These are phyloP conservation scores for Auxenochlorella pyrenoidosa DNA, from an alignment of 139 green algal genomes.

Conservation along the genomic window DNA sequence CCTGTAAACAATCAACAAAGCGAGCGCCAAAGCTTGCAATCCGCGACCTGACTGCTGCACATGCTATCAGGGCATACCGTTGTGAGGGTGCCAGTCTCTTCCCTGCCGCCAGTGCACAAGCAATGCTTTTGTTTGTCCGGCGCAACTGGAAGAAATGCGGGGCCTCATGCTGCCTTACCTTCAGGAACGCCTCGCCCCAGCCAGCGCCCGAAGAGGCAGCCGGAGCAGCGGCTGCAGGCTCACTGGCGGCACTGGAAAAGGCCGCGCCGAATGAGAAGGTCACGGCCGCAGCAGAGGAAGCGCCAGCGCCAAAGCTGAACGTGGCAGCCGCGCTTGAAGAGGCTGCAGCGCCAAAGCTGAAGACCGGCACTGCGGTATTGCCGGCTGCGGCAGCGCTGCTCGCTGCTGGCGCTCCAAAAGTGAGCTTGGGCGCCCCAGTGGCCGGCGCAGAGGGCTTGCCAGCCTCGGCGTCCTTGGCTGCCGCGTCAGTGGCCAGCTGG, in stretches of 20 bases:
- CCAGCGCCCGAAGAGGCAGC: constrained; percentile 4
- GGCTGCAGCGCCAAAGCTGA: neutral
- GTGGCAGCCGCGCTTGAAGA: neutral
- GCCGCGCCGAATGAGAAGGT: neutral
- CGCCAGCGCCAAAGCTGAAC: constrained; percentile 17
- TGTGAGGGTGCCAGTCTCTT: neutral
- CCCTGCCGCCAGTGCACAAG: too few species aligned
- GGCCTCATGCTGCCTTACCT: neutral
- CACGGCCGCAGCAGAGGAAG: neutral
- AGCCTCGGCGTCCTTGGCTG: constrained; percentile 15
- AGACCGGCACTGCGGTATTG: neutral
- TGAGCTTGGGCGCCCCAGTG: constrained; percentile 6
- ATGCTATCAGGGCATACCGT: neutral
- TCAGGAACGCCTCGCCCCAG: constrained; percentile 40
- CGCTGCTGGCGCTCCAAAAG: neutral
- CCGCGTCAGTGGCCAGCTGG: neutral
- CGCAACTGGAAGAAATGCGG: too few species aligned
- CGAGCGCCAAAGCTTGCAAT: neutral
- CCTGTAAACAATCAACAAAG: too few species aligned
- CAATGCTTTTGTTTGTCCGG: too few species aligned
- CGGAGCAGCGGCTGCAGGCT: neutral
- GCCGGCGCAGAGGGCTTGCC: neutral
- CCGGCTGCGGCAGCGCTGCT: neutral
- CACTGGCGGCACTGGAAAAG: neutral
- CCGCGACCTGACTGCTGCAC: neutral